Evolutionary conservation across 208 protist species (phyloP).

Genomic region (Trypanosoma scelopori): DNA sequence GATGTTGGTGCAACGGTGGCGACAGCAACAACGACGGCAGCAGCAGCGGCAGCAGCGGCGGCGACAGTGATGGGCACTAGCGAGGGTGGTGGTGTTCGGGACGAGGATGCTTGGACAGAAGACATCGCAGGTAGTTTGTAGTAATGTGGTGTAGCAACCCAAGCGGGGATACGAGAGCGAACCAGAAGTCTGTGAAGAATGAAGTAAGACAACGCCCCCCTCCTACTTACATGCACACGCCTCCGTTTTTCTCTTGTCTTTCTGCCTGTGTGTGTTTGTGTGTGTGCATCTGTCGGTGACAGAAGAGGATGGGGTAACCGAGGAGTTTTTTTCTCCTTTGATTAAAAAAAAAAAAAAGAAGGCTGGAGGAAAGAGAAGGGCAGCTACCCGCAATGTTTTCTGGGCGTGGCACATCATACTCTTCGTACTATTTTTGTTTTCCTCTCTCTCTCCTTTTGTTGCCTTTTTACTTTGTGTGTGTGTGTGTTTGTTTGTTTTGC

Average conservation of each 20-base stretch:
- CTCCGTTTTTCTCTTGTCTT: background rate
- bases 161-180: background rate
- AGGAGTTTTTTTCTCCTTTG: too few relatives aligned
- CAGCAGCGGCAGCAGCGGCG: background rate
- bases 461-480: constrained; percentile 12
- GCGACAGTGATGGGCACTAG: background rate
- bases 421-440: too few relatives aligned
- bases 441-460: background rate
- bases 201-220: background rate
- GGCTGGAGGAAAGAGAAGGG: too few relatives aligned
- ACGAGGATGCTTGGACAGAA: constrained; percentile 8
- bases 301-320: too few relatives aligned
- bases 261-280: background rate
- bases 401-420: too few relatives aligned
- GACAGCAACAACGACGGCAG: background rate
- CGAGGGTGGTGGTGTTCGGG: background rate
- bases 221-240: background rate
- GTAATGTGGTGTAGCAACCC: constrained; percentile 1
- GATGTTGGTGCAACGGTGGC: background rate
- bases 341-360: too few relatives aligned
- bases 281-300: too few relatives aligned
- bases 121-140: constrained; percentile 18
- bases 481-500: constrained; percentile 21
- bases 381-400: too few relatives aligned
- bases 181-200: background rate